Conservation (phyloP, 208 protist genomes). For the Leishmania gerbilli region DNA sequence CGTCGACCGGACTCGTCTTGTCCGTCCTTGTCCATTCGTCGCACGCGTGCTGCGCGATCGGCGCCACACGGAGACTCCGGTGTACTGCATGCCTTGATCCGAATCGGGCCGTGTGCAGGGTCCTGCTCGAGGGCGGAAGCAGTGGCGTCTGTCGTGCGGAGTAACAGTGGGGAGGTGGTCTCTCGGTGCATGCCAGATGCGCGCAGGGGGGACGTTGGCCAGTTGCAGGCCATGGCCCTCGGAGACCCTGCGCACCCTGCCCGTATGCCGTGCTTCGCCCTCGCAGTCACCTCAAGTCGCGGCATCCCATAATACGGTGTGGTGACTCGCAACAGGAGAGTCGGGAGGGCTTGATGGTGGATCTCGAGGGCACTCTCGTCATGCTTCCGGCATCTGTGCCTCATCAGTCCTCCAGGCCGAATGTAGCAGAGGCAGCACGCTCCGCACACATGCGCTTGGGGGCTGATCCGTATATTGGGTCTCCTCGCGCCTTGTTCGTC, state of each 20-base stretch:
- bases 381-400: not conserved
- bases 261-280: not conserved
- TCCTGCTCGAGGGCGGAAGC: not conserved
- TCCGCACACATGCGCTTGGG: not conserved
- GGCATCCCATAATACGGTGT: not conserved
- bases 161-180: not conserved
- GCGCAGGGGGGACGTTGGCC: not conserved
- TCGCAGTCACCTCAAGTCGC: not conserved
- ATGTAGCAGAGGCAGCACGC: not conserved
- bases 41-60: not conserved
- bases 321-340: not conserved
- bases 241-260: not conserved
- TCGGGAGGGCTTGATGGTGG: not conserved
- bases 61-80: not conserved
- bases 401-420: not conserved
- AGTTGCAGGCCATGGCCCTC: not conserved
- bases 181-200: not conserved
- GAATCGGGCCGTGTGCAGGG: not conserved
- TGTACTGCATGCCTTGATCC: not conserved
- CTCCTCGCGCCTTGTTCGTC: not conserved
- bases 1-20: not conserved
- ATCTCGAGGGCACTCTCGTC: not conserved
- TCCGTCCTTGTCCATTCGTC: not conserved
- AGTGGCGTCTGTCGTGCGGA: not conserved
- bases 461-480: not conserved